A percentile compares a stretch with the other conserved stretches of the same genome.
These are phyloP conservation scores for Colletotrichum liaoningense DNA, from an alignment of 2,329 filamentous ascomycete genomes.

Conservation along the genomic window DNA sequence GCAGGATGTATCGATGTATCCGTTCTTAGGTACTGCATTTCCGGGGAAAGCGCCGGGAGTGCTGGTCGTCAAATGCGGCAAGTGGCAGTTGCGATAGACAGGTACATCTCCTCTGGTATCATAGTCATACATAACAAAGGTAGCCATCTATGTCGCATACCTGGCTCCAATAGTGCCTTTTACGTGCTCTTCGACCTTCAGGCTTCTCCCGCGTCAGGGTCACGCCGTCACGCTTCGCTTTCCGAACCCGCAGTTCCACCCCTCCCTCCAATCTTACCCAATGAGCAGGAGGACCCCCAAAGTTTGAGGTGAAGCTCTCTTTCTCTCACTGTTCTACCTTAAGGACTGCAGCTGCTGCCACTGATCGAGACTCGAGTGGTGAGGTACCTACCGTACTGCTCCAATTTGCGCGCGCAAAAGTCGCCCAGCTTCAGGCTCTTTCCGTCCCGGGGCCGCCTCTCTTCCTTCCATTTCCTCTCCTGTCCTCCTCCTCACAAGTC, in stretches of 20 bases:
- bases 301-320: not conserved
- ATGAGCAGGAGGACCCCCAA: constrained; percentile 32
- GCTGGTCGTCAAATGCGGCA: constrained; percentile 15
- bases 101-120: fast-evolving
- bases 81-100: not conserved
- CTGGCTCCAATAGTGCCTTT: not conserved
- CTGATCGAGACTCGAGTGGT: not conserved
- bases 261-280: constrained; percentile 26
- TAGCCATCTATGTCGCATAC: constrained; percentile 1
- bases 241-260: constrained; percentile 18
- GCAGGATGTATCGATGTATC: too few relatives aligned
- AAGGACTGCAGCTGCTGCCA: too few relatives aligned
- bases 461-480: not conserved
- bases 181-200: not conserved
- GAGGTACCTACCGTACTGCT: not conserved
- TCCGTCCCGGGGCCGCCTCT: not conserved
- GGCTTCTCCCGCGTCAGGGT: not conserved
- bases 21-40: not conserved
- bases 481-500: constrained; percentile 2
- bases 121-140: fast-evolving
- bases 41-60: constrained; percentile 25
- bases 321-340: not conserved
- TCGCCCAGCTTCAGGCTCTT: constrained; percentile 4
- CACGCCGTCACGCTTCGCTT: constrained; percentile 7
- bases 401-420: constrained; percentile 30